Conservation (phyloP, 257 asterid genomes). For the Solanum clarkiae region DNA sequence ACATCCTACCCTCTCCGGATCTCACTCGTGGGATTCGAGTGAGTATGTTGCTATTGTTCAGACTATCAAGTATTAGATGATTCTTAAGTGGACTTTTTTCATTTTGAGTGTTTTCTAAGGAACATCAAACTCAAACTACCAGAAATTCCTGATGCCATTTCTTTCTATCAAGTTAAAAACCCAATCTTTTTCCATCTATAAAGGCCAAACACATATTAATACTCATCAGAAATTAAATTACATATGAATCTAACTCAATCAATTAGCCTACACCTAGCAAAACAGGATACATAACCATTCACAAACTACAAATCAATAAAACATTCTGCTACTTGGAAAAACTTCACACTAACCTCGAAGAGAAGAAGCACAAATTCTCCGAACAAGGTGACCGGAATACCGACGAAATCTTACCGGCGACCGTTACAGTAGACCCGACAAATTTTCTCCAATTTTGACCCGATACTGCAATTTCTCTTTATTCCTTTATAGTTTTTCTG, state of each 20-base stretch:
- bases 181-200: background rate
- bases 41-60: background rate
- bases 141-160: background rate
- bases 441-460: background rate
- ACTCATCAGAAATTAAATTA: background rate
- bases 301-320: background rate
- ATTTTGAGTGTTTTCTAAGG: background rate
- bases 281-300: background rate
- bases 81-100: background rate
- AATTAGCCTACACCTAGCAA: background rate
- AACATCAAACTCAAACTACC: background rate
- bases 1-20: background rate
- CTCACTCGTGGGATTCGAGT: background rate
- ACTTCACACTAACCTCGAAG: background rate
- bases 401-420: background rate
- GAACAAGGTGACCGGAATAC: background rate
- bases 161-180: background rate
- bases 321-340: background rate
- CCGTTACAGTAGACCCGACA: background rate
- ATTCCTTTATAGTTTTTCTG: background rate
- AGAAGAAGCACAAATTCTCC: background rate
- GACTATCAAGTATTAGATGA: background rate
- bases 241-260: background rate
- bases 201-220: background rate
- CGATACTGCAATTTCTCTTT: background rate